Evolutionary conservation across 805 yeast species (phyloP).

Genomic region (Sugiyamaella marilandica): DNA sequence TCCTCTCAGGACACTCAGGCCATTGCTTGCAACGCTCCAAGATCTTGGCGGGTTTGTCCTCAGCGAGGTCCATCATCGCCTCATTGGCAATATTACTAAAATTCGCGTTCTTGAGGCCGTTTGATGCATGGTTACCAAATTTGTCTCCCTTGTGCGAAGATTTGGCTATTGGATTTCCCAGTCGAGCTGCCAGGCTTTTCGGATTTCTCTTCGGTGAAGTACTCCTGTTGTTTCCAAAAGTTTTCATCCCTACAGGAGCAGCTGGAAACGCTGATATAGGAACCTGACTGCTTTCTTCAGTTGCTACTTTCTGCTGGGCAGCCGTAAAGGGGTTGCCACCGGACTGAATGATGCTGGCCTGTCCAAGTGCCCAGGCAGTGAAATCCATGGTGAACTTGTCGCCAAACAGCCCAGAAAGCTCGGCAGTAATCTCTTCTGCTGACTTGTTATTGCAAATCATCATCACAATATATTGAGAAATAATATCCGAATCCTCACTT

Average conservation of each 20-base stretch:
- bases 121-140: neutral
- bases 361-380: conserved; percentile 24
- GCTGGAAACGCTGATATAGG: neutral
- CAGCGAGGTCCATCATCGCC: neutral
- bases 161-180: neutral
- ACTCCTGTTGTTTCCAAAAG: neutral
- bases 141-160: neutral
- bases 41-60: neutral
- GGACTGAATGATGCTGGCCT: conserved; percentile 10
- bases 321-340: neutral
- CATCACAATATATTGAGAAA: conserved; percentile 27
- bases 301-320: neutral
- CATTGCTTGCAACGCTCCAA: conserved; percentile 30
- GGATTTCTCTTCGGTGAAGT: neutral
- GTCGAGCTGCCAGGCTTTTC: neutral
- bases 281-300: neutral
- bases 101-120: neutral
- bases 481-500: conserved; percentile 26
- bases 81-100: neutral
- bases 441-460: conserved; percentile 27
- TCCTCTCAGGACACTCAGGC: conserved; percentile 32
- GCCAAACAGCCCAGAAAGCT: conserved; percentile 26
- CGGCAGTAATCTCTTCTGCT: conserved; percentile 21
- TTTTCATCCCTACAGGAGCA: neutral
- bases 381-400: conserved; percentile 23